Percentiles rank a stretch among this genome's conserved stretches.
Conservation (phyloP, 208 protist species). For the Crithidia expoeki region DNA sequence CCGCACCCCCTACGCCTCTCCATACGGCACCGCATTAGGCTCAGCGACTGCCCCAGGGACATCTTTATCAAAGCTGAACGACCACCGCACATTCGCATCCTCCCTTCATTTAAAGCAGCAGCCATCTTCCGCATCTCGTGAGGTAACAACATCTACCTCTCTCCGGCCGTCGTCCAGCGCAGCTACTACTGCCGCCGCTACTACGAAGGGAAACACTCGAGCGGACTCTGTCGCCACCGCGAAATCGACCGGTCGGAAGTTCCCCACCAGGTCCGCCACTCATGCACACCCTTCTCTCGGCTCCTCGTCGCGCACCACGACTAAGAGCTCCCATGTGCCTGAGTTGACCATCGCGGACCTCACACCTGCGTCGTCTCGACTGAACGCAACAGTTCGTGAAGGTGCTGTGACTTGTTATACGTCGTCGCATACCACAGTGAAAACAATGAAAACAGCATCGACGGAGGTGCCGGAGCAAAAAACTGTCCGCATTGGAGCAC, state of each 20-base stretch:
- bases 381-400: background rate
- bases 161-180: background rate
- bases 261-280: background rate
- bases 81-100: background rate
- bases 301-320: background rate
- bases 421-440: background rate
- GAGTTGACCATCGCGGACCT: slow-evolving; percentile 1
- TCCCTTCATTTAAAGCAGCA: background rate
- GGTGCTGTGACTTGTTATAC: background rate
- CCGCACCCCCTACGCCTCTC: background rate
- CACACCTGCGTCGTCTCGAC: background rate
- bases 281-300: background rate
- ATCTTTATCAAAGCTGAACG: background rate
- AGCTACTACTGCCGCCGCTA: background rate
- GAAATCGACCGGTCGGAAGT: background rate
- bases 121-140: background rate
- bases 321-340: slow-evolving; percentile 4
- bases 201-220: background rate
- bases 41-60: background rate
- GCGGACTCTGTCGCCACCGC: background rate
- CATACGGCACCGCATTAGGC: background rate
- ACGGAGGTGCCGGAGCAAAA: background rate
- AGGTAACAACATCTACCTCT: background rate
- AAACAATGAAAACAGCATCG: background rate
- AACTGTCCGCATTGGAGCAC: background rate